Conservation (phyloP, 2,329 filamentous ascomycete genomes). For the Xylariaceae sp. region DNA sequence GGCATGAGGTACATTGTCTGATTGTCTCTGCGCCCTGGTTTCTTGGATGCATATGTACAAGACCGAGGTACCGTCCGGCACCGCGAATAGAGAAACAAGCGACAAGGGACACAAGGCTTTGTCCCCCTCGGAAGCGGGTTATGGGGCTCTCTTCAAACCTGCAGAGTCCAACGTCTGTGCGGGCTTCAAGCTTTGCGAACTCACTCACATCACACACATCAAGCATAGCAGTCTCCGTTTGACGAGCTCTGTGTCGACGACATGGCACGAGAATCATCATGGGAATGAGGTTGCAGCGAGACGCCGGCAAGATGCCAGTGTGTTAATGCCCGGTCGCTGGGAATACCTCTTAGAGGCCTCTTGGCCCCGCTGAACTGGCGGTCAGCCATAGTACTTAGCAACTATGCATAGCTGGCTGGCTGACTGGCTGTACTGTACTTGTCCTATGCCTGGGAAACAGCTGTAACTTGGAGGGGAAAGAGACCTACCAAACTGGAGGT, state of each 20-base stretch:
- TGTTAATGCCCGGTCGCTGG: slow-evolving; percentile 23
- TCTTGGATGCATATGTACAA: too few species aligned
- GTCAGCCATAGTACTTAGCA: too few species aligned
- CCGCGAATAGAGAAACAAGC: too few species aligned
- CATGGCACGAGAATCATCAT: not conserved
- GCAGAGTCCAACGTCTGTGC: slow-evolving; percentile 28
- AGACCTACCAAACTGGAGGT: too few species aligned
- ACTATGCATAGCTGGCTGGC: too few species aligned
- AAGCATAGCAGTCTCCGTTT: slow-evolving; percentile 17
- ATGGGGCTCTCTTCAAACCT: slow-evolving; percentile 24
- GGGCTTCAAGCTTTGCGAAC: slow-evolving; percentile 19
- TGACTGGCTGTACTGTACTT: too few species aligned
- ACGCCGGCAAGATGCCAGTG: not conserved
- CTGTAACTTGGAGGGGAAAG: slow-evolving; percentile 13
- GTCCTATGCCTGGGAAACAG: slow-evolving; percentile 10
- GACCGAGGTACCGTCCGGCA: too few species aligned
- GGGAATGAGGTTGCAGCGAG: not conserved
- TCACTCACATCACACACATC: slow-evolving; percentile 12
- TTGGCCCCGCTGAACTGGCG: slow-evolving; percentile 42
- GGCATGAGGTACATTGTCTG: slow-evolving; percentile 18
- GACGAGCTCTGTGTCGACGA: slow-evolving; percentile 15
- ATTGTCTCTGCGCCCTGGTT: slow-evolving; percentile 3
- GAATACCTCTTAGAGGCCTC: slow-evolving; percentile 16
- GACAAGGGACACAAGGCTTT: slow-evolving; percentile 16
- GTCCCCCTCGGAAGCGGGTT: slow-evolving; percentile 22